These are phyloP conservation scores for Sclerotinia nivalis DNA, from an alignment of 2,329 filamentous ascomycete genomes.

Conservation along the genomic window DNA sequence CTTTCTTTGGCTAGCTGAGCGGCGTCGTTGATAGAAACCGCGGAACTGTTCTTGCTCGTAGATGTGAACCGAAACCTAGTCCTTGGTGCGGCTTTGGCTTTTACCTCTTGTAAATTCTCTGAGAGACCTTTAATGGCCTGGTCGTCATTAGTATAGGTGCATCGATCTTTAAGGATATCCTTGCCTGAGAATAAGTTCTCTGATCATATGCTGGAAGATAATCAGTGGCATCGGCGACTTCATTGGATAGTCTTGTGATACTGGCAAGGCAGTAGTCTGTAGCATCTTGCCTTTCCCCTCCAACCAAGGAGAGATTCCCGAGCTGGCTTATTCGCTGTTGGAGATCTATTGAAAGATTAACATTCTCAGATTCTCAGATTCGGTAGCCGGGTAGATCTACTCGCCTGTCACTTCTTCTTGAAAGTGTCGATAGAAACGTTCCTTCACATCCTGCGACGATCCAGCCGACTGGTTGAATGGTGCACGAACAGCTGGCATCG, in stretches of 20 bases:
- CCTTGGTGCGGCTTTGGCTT: constrained; percentile 68
- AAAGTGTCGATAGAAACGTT: constrained; percentile 84
- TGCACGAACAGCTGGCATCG: constrained; percentile 14
- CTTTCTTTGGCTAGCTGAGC: constrained; percentile 53
- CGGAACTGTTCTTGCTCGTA: constrained; percentile 52
- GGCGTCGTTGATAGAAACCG: constrained; percentile 57
- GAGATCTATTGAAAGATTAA: constrained; percentile 55
- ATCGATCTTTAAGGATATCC: constrained; percentile 13
- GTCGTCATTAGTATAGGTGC: constrained; percentile 41
- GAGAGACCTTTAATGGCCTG: constrained; percentile 75
- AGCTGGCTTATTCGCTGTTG: constrained; percentile 75
- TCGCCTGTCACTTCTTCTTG: constrained; percentile 71
- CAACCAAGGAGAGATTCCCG: constrained; percentile 59
- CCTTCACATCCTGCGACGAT: constrained; percentile 55
- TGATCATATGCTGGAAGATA: constrained; percentile 89
- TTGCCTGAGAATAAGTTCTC: constrained; percentile 77
- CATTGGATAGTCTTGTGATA: constrained; percentile 77
- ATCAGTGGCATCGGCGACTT: constrained; percentile 80
- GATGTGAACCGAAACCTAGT: constrained; percentile 82
- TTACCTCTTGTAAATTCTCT: constrained; percentile 72
- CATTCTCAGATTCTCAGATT: not conserved
- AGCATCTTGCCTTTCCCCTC: constrained; percentile 76
- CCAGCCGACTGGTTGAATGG: constrained; percentile 30
- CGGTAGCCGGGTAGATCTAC: constrained; percentile 28
- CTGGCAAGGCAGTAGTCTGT: constrained; percentile 77